phyloP scores from a whole-genome alignment of 2,329 filamentous ascomycete species.

The Cryphonectria parasitica region DNA sequence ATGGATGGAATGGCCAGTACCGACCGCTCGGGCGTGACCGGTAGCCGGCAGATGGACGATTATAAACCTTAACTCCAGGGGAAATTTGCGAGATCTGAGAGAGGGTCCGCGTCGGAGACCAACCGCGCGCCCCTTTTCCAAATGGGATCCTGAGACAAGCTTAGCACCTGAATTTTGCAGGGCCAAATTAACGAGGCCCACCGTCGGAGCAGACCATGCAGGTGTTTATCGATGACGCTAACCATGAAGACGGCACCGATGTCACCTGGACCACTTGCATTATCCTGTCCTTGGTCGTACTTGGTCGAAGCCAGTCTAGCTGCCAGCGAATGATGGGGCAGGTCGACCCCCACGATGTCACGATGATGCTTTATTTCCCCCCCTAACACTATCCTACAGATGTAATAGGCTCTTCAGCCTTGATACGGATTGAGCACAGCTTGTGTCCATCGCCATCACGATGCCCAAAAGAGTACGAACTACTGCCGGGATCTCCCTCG shows the following conservation, averaged over 20 bases:
- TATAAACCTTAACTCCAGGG: too few species aligned
- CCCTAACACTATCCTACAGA: conserved; percentile 1
- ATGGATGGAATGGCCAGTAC: not conserved
- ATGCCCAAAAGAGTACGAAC: not conserved
- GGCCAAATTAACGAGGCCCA: conserved; percentile 11
- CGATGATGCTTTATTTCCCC: conserved; percentile 1
- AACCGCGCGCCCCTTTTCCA: conserved; percentile 1
- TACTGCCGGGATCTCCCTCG: conserved; percentile 1
- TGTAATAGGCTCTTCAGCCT: not conserved
- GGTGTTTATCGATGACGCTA: conserved; percentile 5
- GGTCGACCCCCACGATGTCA: conserved; percentile 1
- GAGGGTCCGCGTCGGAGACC: conserved; percentile 3
- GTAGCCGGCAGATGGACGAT: not conserved
- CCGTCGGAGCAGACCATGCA: conserved; percentile 10
- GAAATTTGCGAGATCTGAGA: not conserved
- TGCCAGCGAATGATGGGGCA: conserved; percentile 3
- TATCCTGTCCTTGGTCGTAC: not conserved
- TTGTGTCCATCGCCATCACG: conserved; percentile 1
- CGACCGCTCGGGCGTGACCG: not conserved
- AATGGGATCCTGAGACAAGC: conserved; percentile 1
- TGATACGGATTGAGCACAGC: not conserved
- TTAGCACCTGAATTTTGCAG: conserved; percentile 4
- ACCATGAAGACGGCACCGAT: not conserved
- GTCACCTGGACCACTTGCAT: not conserved
- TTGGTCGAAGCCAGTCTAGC: not conserved